phyloP scores from a whole-genome alignment of 495 filamentous ascomycete genomes.

The Penicillium mononematosum region DNA sequence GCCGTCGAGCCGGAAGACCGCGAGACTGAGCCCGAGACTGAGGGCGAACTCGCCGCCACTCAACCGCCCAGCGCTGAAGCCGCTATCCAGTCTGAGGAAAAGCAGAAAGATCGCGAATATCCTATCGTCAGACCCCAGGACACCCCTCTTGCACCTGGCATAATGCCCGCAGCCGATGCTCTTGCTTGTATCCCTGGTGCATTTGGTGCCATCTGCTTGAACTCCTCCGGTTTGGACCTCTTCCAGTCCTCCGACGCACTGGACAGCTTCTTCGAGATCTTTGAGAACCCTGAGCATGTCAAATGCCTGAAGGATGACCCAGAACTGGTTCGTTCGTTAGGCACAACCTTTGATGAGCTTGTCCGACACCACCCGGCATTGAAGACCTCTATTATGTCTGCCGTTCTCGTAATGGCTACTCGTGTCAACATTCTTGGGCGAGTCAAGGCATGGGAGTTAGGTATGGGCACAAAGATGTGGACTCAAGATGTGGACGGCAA shows the following conservation, averaged over 20 bases:
- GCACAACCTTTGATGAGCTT: slow-evolving; percentile 88
- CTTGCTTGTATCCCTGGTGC: slow-evolving; percentile 82
- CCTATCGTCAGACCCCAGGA: slow-evolving; percentile 33
- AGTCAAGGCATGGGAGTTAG: slow-evolving; percentile 60
- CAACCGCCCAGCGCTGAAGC: slow-evolving; percentile 18
- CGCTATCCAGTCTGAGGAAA: slow-evolving; percentile 16
- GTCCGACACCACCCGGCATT: slow-evolving; percentile 88
- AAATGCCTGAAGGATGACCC: slow-evolving; percentile 73
- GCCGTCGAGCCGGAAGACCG: slow-evolving; percentile 25
- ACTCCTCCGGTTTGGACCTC: slow-evolving; percentile 81
- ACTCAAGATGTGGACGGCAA: slow-evolving; percentile 48
- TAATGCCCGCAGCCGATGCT: slow-evolving; percentile 80
- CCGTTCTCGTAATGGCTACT: slow-evolving; percentile 78
- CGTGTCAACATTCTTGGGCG: slow-evolving; percentile 70
- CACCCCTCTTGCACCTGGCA: slow-evolving; percentile 62
- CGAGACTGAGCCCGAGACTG: slow-evolving; percentile 26
- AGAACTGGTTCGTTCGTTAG: slow-evolving; percentile 55
- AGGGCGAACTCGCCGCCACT: slow-evolving; percentile 10
- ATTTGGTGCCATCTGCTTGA: slow-evolving; percentile 91
- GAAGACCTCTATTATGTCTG: slow-evolving; percentile 73
- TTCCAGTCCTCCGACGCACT: slow-evolving; percentile 81
- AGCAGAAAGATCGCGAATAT: slow-evolving; percentile 35
- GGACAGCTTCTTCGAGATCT: slow-evolving; percentile 87
- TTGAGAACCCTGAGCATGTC: slow-evolving; percentile 87
- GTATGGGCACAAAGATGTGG: slow-evolving; percentile 79